Percentiles rank a stretch among this genome's conserved stretches.
Conservation (phyloP, 2,329 filamentous ascomycete species). For the Ilyonectria sp. region DNA sequence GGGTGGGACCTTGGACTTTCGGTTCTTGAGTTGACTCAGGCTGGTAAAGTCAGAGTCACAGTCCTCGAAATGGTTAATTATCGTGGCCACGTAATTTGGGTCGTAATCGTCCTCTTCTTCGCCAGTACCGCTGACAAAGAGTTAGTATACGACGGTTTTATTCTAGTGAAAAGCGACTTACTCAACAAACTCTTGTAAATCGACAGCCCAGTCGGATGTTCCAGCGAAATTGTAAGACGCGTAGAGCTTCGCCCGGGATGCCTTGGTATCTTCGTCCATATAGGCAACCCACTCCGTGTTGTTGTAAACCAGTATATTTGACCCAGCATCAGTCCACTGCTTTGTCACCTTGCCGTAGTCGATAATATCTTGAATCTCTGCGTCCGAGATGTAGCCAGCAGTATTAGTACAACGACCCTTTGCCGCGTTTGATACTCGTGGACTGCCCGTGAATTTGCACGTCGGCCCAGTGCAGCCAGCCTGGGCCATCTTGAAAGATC, state of each 20-base stretch:
- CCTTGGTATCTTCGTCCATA: slow-evolving; percentile 43
- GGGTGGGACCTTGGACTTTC: slow-evolving; percentile 19
- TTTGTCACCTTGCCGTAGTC: slow-evolving; percentile 6
- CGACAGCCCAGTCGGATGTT: slow-evolving; percentile 46
- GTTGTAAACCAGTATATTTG: slow-evolving; percentile 41
- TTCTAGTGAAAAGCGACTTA: slow-evolving; percentile 8
- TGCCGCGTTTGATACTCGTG: slow-evolving; percentile 36
- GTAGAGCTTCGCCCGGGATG: slow-evolving; percentile 23
- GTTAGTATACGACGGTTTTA: slow-evolving; percentile 3
- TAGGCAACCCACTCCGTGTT: slow-evolving; percentile 43
- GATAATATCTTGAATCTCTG: slow-evolving; percentile 46
- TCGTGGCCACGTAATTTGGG: slow-evolving; percentile 2
- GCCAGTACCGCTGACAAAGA: slow-evolving; percentile 1
- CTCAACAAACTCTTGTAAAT: slow-evolving; percentile 34
- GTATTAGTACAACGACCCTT: slow-evolving; percentile 46
- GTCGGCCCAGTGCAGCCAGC: slow-evolving; percentile 45
- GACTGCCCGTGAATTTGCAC: slow-evolving; percentile 46
- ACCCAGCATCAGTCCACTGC: slow-evolving; percentile 10
- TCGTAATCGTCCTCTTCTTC: slow-evolving; percentile 11
- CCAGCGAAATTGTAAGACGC: slow-evolving; percentile 43
- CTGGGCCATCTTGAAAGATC: slow-evolving; percentile 53
- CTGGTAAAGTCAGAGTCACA: slow-evolving; percentile 40
- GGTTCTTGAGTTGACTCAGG: slow-evolving; percentile 36
- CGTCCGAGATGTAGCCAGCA: slow-evolving; percentile 37
- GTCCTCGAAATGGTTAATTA: background rate